Percentiles rank a stretch among this genome's conserved stretches.
These are phyloP conservation scores for Yamagishiella unicocca DNA, from an alignment of 139 green algal species.

Conservation along the genomic window DNA sequence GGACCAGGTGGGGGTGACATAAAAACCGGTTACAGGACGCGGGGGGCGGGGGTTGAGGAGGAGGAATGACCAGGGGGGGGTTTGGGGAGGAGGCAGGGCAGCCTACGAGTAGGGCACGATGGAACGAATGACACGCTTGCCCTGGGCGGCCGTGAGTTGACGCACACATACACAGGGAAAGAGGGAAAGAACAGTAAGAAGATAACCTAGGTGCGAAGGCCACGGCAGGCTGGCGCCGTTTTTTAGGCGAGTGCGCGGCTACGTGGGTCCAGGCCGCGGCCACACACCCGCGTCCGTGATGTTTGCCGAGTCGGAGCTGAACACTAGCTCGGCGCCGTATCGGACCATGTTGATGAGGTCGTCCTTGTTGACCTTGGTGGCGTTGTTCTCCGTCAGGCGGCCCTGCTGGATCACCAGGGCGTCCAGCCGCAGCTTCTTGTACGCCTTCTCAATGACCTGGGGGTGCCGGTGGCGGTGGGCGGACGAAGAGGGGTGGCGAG, in stretches of 20 bases:
- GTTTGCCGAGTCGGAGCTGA: constrained; percentile 79
- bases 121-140: too few relatives aligned
- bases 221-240: too few relatives aligned
- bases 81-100: too few relatives aligned
- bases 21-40: too few relatives aligned
- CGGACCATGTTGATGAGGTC: constrained; percentile 98
- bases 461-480: background rate
- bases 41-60: background rate
- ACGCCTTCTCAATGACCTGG: constrained; percentile 99
- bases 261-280: too few relatives aligned
- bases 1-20: background rate
- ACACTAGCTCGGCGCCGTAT: constrained; percentile 98
- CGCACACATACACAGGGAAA: too few relatives aligned
- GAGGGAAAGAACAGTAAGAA: too few relatives aligned
- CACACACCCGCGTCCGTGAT: constrained; percentile 67
- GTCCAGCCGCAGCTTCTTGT: constrained; percentile 99
- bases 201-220: too few relatives aligned
- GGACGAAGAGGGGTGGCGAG: background rate
- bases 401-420: constrained; percentile 99
- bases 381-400: constrained; percentile 92
- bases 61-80: too few relatives aligned
- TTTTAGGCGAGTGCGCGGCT: too few relatives aligned
- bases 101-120: too few relatives aligned
- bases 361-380: constrained; percentile 96
- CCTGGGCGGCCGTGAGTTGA: too few relatives aligned